Conservation (phyloP, 768 basidiomycete genomes). For the Megacollybia marginata region DNA sequence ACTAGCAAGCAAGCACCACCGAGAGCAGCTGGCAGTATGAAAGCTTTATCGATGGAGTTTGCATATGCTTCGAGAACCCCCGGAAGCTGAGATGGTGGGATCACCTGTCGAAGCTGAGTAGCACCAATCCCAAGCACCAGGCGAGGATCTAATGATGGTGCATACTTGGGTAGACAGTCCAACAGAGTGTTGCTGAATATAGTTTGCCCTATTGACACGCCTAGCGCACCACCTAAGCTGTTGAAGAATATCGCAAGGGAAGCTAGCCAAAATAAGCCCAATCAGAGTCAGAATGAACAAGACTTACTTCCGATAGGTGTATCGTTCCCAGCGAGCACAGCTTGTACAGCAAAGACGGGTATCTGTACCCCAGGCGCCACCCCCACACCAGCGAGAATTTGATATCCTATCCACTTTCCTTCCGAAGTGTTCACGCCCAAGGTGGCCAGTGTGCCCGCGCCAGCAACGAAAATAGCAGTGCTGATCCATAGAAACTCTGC, state of each 20-base stretch:
- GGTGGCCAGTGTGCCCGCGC: conserved; percentile 24
- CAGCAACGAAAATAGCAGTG: conserved; percentile 24
- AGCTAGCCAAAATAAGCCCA: background rate
- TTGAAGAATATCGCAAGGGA: conserved; percentile 7
- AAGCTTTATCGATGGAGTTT: conserved; percentile 4
- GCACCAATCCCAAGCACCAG: background rate
- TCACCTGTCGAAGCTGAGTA: background rate
- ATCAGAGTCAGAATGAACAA: background rate
- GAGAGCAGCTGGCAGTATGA: conserved; percentile 8
- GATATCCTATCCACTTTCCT: conserved; percentile 5
- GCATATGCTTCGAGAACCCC: conserved; percentile 7
- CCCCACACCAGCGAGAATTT: conserved; percentile 4
- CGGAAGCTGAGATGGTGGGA: background rate
- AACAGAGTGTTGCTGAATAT: conserved; percentile 7
- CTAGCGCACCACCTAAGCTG: conserved; percentile 4
- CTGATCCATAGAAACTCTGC: conserved; percentile 11
- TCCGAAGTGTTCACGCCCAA: conserved; percentile 12
- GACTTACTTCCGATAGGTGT: conserved; percentile 7
- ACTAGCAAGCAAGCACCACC: background rate
- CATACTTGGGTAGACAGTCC: conserved; percentile 1
- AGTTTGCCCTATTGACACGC: conserved; percentile 5
- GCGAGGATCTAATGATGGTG: conserved; percentile 2
- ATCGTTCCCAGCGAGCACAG: conserved; percentile 3
- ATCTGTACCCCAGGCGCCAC: conserved; percentile 5
- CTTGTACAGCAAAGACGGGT: conserved; percentile 8